Evolutionary conservation across 768 basidiomycete species (phyloP), one percentile per base, ranked within the genome.

Genomic region (Russula virescens): DNA sequence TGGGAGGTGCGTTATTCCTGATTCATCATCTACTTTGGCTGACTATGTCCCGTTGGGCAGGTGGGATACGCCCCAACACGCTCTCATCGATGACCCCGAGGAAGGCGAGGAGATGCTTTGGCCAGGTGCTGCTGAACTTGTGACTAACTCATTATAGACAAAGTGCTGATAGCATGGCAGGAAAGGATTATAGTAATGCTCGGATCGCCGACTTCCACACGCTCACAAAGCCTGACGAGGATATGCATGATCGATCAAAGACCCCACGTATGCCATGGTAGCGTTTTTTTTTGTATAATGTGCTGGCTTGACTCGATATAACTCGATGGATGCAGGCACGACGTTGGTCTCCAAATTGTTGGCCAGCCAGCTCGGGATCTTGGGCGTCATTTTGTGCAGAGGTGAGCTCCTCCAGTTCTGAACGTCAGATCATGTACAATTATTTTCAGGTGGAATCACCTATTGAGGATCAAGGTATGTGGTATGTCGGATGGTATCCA

Each of bases 1-100:
- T 68, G 93, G 94, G 70, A 81, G 92, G 83, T 87, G 64, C 2
- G 67, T 38, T 21, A 23, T 59, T 28, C 21, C 31, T 28, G 6
- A 45, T 21, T n/a, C 47, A 49, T 53, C 31, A 11, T 4, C 23
- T 42, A 28, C 47, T 35, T 26, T 53, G 25, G 21, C 64, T 68
- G 46, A 64, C 42, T 38, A 26, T 55, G 45, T 35, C 61, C 61
- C 38, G 0, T 38, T 52, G 42, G 43, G 2, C 52, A 90, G 88
- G 70, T 98, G 96, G 97, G 97, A 99, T 72, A 96, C 96, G 0
- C 84, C 96, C 3, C 96, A 96, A 63, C 97, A 99, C 73, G 84
- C 87, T 28, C 77, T 98, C 42, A 78, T 88, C 16, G 97, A 99
- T 69, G 94, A 98, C 71, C 81, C 83, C 4, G 85, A 88, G n/a